A percentile compares a stretch with the other conserved stretches of the same genome.
These are phyloP conservation scores for Xeromyces bisporus DNA, from an alignment of 495 filamentous ascomycete species.

Conservation along the genomic window DNA sequence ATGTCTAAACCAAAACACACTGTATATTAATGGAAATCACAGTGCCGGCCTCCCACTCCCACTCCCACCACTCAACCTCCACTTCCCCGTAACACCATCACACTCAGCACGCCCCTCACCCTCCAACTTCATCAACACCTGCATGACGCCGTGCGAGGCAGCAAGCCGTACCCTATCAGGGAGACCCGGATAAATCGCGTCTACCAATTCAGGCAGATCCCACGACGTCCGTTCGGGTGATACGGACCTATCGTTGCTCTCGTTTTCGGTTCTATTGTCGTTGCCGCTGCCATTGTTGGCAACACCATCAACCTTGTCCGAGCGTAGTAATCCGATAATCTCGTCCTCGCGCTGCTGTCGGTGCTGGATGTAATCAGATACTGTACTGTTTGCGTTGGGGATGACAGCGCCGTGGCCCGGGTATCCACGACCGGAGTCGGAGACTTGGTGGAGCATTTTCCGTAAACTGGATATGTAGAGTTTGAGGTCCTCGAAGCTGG, in stretches of 20 bases:
- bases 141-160: constrained; percentile 48
- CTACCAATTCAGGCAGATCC: constrained; percentile 68
- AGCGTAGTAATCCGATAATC: constrained; percentile 49
- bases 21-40: too few species aligned
- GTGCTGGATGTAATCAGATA: constrained; percentile 71
- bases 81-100: constrained; percentile 30
- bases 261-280: constrained; percentile 15
- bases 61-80: constrained; percentile 28
- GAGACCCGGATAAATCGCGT: constrained; percentile 66
- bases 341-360: constrained; percentile 65
- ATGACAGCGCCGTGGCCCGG: constrained; percentile 76
- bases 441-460: constrained; percentile 47
- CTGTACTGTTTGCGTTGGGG: constrained; percentile 42
- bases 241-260: constrained; percentile 6
- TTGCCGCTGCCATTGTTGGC: too few species aligned
- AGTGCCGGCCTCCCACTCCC: constrained; percentile 18
- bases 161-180: constrained; percentile 57
- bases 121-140: constrained; percentile 54
- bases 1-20: too few species aligned
- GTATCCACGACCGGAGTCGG: constrained; percentile 54
- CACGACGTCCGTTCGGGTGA: constrained; percentile 25
- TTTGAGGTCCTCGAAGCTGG: constrained; percentile 72
- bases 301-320: constrained; percentile 17
- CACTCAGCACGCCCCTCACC: constrained; percentile 43
- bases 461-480: constrained; percentile 58